Evolutionary conservation across 345 rosid species (phyloP), one percentile per base, ranked within the genome.

Genomic region (Pugionium cornutum): DNA sequence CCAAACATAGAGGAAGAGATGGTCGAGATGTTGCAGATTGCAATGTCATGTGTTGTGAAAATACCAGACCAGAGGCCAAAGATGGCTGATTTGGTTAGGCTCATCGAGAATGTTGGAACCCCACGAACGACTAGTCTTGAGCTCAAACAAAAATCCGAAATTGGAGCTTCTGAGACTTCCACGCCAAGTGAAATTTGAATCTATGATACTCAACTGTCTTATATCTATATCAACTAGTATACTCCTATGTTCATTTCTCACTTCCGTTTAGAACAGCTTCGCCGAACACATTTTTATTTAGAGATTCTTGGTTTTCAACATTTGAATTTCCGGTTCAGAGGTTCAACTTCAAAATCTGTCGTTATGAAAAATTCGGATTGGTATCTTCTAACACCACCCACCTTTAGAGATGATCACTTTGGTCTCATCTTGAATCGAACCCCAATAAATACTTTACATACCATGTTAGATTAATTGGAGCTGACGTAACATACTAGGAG

Each of bases 1-100:
- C 83, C 97, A 5, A 88, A 89, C 66, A 95, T 95, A 51, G 97
- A 95, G 66, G 97, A 95, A 77, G 99, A 95, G 83, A 79, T 95
- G 88, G 99, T 95, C 28, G 99, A 87, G 82, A 83, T 95, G 99
- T 69, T 95, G 70, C 99, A 95, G 78, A 87, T 95, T 32, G 97
- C 97, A 9, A 82, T 95, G 92, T 73, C 99, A 1, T 91, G 99
- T 47, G 96, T 91, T 2, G 83, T 74, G 33, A 86, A 92, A 77
- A 74, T 75, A 75, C 88, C 96, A 0, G 99, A 95, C 67, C 95
- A 91, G 69, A 77, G 99, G 46, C 99, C 95, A 0, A 85, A 81
- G 75, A 91, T 91, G 87, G 44, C 76, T 10, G 96, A 91, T 4
- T 77, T 91, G 37, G 86, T 84, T 67, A 91, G 77, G 74, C 83